Base-by-base conservation (phyloP, 768 basidiomycete species). In the Agrocybe pediades region DNA sequence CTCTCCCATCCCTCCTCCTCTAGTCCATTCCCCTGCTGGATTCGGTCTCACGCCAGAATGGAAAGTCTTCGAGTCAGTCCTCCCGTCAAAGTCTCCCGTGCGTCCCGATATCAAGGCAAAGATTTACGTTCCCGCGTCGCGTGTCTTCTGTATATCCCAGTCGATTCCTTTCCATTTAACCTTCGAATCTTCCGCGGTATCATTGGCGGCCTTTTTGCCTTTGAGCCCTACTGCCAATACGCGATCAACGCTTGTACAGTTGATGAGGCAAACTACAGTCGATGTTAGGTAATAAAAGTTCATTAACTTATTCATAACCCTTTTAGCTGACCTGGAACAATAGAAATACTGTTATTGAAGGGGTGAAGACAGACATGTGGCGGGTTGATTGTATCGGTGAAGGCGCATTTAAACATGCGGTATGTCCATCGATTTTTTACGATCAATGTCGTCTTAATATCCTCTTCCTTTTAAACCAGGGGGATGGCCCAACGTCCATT, bases 341-440 rank as follows among this genome's bases (percentile, higher is more conserved):
- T 56, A 86, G 84, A 39, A 83, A 84, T 58, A 62, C 72, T 2
- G 54, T 76, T 16, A 60, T 80, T 16, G 60, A 74, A 8, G 79
- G 78, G 1, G 79, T 80, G n/a, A 87, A 84, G 65, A 78, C 85
- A 1, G 84, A 88, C 57, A 89, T 89, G 20, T 90, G 87, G 86
- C 73, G 80, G 51, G 76, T 83, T 1, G 84, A 85, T 56, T 74
- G 70, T 51, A 83, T 88, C 30, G 87, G 87, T 7, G 81, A 84
- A 61, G 87, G 79, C n/a, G 67, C 64, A 9, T 87, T 90, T 61
- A 77, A 65, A 55, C 81, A 79, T 61, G 71, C 73, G 54, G 86
- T 87, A 54, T 25, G 83, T 73, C 15, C 19, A 25, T 41, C 9
- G 29, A 30, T 17, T 19, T 41, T 26, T 9, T 27, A 23, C 48